Evolutionary conservation across 345 rosid species (phyloP).

Genomic region (Pugionium dolabratum): DNA sequence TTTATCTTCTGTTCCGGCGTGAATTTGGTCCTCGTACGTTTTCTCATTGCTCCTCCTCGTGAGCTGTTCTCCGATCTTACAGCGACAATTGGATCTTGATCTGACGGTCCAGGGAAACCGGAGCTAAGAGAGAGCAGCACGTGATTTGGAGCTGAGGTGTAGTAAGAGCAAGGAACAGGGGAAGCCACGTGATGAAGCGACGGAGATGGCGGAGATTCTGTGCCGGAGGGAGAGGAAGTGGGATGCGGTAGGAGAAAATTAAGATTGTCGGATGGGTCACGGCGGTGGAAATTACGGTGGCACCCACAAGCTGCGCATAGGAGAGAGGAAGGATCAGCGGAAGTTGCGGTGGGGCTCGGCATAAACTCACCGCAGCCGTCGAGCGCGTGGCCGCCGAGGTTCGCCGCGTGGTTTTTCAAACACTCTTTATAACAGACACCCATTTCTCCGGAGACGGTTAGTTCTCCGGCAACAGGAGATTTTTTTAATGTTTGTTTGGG

Average conservation of each 20-base stretch:
- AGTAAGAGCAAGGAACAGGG: slow-evolving; percentile 62
- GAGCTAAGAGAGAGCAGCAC: slow-evolving; percentile 58
- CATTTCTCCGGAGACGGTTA: slow-evolving; percentile 31
- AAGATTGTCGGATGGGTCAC: slow-evolving; percentile 39
- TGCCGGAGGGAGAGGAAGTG: slow-evolving; percentile 37
- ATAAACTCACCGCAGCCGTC: slow-evolving; percentile 94
- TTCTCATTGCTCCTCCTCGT: slow-evolving; percentile 43
- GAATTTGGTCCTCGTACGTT: slow-evolving; percentile 68
- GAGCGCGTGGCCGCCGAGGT: slow-evolving; percentile 68
- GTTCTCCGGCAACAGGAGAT: slow-evolving; percentile 4
- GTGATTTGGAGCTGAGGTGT: slow-evolving; percentile 62
- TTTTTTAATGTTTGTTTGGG: slow-evolving; percentile 14
- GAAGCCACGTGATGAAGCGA: slow-evolving; percentile 48
- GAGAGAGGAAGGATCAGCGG: slow-evolving; percentile 53
- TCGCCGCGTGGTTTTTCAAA: slow-evolving; percentile 77
- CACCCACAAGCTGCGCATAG: slow-evolving; percentile 89
- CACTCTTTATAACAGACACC: slow-evolving; percentile 77
- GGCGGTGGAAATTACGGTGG: slow-evolving; percentile 52
- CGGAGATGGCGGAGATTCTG: slow-evolving; percentile 38
- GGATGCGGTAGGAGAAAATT: slow-evolving; percentile 26
- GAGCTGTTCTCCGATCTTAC: slow-evolving; percentile 36
- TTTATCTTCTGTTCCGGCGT: slow-evolving; percentile 65
- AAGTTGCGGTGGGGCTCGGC: slow-evolving; percentile 45
- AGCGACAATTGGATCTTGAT: slow-evolving; percentile 37
- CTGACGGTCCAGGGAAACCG: slow-evolving; percentile 40